These are phyloP conservation scores for Prunus davidiana DNA, from an alignment of 306 rosid genomes.

Conservation along the genomic window DNA sequence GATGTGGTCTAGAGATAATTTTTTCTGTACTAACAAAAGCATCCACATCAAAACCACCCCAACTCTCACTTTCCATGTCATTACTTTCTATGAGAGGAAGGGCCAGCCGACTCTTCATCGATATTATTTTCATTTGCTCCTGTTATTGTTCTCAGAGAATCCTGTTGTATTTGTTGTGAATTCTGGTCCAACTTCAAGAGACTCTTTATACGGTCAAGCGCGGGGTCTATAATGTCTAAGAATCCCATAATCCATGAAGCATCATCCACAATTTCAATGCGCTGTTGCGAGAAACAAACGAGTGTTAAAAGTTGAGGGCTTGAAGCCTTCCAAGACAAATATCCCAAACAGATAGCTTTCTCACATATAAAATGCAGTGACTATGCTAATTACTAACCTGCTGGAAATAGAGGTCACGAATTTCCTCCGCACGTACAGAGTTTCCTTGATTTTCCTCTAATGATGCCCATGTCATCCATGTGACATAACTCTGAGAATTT, in stretches of 20 bases:
- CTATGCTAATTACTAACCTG: constrained; percentile 49
- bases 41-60: constrained; percentile 69
- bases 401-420: constrained; percentile 86
- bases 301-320: background rate
- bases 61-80: constrained; percentile 34
- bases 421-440: constrained; percentile 83
- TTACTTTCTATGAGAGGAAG: constrained; percentile 27
- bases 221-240: constrained; percentile 86
- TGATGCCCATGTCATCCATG: constrained; percentile 99
- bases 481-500: constrained; percentile 88
- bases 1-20: constrained; percentile 61
- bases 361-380: background rate
- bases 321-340: background rate
- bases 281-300: constrained; percentile 49
- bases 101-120: constrained; percentile 28
- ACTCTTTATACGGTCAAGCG: constrained; percentile 73
- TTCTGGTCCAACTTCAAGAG: constrained; percentile 62
- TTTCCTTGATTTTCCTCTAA: constrained; percentile 95
- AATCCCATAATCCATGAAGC: constrained; percentile 95
- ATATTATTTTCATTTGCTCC: constrained; percentile 27
- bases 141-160: constrained; percentile 26
- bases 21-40: constrained; percentile 55
- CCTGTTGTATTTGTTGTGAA: constrained; percentile 29
- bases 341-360: background rate
- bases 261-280: constrained; percentile 93